These are phyloP conservation scores for Cercospora sp. DNA, from an alignment of 2,329 filamentous ascomycete species.

Conservation along the genomic window DNA sequence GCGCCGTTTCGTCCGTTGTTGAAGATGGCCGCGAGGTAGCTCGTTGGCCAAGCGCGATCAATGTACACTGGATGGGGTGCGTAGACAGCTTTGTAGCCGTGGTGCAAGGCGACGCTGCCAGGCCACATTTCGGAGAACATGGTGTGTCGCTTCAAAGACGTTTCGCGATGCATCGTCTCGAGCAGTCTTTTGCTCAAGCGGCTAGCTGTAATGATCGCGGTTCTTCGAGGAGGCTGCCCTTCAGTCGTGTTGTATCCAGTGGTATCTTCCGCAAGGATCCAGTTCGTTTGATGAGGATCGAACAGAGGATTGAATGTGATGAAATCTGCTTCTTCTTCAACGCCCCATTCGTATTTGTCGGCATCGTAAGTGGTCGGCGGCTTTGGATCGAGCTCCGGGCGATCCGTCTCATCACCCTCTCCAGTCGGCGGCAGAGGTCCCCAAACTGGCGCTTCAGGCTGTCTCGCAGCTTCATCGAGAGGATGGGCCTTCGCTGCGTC, in stretches of 20 bases:
- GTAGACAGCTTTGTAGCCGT: constrained; percentile 75
- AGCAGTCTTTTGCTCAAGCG: constrained; percentile 68
- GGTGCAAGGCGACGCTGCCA: constrained; percentile 68
- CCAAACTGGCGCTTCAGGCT: constrained; percentile 53
- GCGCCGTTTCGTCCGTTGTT: constrained; percentile 58
- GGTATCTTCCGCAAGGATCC: constrained; percentile 70
- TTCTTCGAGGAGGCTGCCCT: constrained; percentile 63
- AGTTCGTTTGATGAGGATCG: constrained; percentile 68
- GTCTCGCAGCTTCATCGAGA: constrained; percentile 43
- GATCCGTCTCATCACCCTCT: constrained; percentile 51
- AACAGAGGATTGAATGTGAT: constrained; percentile 79
- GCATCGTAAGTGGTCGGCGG: constrained; percentile 59
- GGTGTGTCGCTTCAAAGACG: constrained; percentile 65
- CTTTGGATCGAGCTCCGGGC: constrained; percentile 52
- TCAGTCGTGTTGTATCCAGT: constrained; percentile 64
- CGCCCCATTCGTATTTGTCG: constrained; percentile 63
- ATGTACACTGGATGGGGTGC: constrained; percentile 60
- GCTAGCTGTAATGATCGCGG: constrained; percentile 70
- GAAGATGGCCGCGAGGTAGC: constrained; percentile 57
- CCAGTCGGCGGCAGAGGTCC: constrained; percentile 46
- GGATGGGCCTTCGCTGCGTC: constrained; percentile 42
- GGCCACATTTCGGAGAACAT: constrained; percentile 84
- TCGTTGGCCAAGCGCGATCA: constrained; percentile 57
- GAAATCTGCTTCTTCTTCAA: constrained; percentile 71
- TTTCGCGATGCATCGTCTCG: constrained; percentile 73